phyloP scores from a whole-genome alignment of 305 asterid genomes.

The Fraxinus ornus region DNA sequence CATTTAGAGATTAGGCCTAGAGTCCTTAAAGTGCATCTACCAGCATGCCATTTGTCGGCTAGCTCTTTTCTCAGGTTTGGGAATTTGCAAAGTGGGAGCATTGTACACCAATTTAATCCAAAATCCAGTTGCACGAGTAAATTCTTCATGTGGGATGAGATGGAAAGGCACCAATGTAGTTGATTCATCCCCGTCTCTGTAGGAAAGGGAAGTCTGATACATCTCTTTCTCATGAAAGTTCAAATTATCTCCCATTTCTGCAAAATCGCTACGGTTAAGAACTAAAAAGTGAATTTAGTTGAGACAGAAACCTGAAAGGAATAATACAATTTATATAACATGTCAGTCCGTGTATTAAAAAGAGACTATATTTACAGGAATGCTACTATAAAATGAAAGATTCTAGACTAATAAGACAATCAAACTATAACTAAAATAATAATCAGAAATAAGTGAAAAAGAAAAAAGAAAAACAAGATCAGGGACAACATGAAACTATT shows the following conservation, averaged over 20 bases:
- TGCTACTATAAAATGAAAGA: not conserved
- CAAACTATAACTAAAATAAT: not conserved
- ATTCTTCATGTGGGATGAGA: constrained; percentile 29
- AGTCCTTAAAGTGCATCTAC: constrained; percentile 17
- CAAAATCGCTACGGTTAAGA: constrained; percentile 15
- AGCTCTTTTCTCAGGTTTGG: not conserved
- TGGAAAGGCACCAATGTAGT: constrained; percentile 30
- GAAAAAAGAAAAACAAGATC: not conserved
- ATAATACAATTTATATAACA: no score
- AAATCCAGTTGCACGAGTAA: constrained; percentile 33
- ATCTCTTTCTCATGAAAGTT: constrained; percentile 32
- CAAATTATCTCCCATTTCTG: constrained; percentile 30
- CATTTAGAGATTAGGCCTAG: constrained; percentile 17
- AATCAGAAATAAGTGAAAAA: not conserved
- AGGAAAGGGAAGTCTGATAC: constrained; percentile 11
- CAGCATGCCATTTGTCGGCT: constrained; percentile 12
- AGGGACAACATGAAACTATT: not conserved
- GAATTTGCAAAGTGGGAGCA: not conserved
- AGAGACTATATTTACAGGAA: not conserved
- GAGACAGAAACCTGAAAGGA: not conserved
- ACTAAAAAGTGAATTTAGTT: not conserved
- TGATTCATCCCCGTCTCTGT: constrained; percentile 32
- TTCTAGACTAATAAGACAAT: not conserved
- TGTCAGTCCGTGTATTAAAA: not conserved
- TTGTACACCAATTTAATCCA: constrained; percentile 13